Conservation (phyloP, 345 rosid genomes). For the Hibiscus tridactylites region DNA sequence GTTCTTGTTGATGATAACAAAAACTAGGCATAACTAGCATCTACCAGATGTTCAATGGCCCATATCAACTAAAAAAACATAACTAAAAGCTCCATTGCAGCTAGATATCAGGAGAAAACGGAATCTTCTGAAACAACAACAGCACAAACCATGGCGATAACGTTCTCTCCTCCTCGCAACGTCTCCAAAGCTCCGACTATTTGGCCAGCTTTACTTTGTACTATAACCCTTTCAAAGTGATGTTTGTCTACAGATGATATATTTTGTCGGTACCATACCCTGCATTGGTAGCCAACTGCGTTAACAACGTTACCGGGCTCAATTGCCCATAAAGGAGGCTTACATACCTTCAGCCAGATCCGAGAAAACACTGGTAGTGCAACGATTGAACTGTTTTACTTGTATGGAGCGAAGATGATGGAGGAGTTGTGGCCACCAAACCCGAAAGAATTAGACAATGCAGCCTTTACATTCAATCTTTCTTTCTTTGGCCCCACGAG, state of each 20-base stretch:
- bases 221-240: not conserved
- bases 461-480: slow-evolving; percentile 69
- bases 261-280: too few relatives aligned
- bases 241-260: not conserved
- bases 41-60: not conserved
- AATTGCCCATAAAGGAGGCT: not conserved
- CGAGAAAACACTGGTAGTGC: slow-evolving; percentile 1
- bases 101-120: not conserved
- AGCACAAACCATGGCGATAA: not conserved
- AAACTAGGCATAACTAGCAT: too few relatives aligned
- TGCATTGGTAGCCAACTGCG: not conserved
- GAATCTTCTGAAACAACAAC: not conserved
- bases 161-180: not conserved
- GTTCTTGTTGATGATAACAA: not conserved
- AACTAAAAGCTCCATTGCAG: not conserved
- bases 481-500: slow-evolving; percentile 84
- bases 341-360: slow-evolving; percentile 7
- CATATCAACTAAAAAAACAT: not conserved
- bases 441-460: slow-evolving; percentile 83
- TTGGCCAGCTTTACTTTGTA: not conserved
- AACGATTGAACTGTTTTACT: slow-evolving; percentile 23
- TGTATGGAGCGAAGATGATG: slow-evolving; percentile 79
- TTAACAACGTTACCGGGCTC: not conserved
- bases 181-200: not conserved
- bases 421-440: slow-evolving; percentile 98